Conservation (phyloP, 164 flowering plant genomes). For the Vitis riparia region DNA sequence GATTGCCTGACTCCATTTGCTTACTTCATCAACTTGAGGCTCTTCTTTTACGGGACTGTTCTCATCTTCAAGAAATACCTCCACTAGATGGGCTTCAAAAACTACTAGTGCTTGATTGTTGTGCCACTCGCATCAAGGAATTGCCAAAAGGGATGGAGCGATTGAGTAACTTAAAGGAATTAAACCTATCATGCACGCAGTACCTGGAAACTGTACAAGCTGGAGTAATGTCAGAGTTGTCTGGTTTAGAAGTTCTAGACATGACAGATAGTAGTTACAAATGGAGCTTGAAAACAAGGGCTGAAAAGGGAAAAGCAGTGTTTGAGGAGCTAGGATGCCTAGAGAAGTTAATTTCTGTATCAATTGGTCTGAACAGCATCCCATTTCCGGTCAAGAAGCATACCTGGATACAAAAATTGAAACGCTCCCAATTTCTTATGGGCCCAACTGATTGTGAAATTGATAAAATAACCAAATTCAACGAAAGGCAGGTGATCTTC, state of each 20-base stretch:
- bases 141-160: constrained; percentile 21
- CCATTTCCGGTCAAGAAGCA: constrained; percentile 3
- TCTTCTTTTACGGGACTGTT: constrained; percentile 20
- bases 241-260: constrained; percentile 18
- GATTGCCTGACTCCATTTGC: constrained; percentile 18
- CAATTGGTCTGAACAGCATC: background rate
- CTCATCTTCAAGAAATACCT: constrained; percentile 12
- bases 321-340: constrained; percentile 18
- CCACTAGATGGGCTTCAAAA: constrained; percentile 11
- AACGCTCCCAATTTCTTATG: constrained; percentile 1
- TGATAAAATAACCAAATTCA: background rate
- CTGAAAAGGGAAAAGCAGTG: background rate
- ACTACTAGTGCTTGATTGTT: constrained; percentile 24
- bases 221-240: constrained; percentile 7
- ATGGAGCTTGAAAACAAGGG: background rate
- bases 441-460: background rate
- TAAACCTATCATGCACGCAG: constrained; percentile 21
- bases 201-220: constrained; percentile 7
- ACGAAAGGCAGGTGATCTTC: constrained; percentile 3
- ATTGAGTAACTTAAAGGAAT: constrained; percentile 10
- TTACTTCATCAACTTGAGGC: constrained; percentile 10
- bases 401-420: constrained; percentile 5
- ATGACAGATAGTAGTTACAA: constrained; percentile 19
- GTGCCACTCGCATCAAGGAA: constrained; percentile 17
- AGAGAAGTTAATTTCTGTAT: background rate